These are phyloP conservation scores for Houttuynia cordata DNA, from an alignment of 164 flowering plant species.

Conservation along the genomic window DNA sequence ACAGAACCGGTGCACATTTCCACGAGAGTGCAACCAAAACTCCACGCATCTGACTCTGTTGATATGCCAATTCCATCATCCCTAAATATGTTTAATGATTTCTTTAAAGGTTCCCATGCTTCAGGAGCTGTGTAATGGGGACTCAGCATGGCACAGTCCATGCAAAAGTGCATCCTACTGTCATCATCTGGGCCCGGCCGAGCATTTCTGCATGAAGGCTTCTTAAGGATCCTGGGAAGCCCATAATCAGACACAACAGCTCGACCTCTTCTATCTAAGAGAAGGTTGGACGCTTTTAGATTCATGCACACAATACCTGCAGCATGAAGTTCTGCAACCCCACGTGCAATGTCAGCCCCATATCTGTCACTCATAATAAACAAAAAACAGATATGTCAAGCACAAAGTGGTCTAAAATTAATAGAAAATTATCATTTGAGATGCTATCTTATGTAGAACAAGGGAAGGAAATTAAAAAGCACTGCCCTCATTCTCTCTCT, in stretches of 20 bases:
- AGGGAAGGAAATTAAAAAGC: background rate
- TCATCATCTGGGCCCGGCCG: constrained; percentile 50
- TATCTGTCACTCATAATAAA: constrained; percentile 37
- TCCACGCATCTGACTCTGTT: constrained; percentile 97
- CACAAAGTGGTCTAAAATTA: background rate
- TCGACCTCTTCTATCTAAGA: constrained; percentile 75
- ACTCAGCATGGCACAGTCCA: constrained; percentile 93
- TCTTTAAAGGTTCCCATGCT: constrained; percentile 95
- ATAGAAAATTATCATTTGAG: too few species aligned
- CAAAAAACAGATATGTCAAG: background rate
- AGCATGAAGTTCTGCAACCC: constrained; percentile 98
- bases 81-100: constrained; percentile 79
- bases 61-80: constrained; percentile 94
- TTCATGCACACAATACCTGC: constrained; percentile 97
- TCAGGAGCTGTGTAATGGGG: constrained; percentile 97
- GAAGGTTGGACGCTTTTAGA: constrained; percentile 93
- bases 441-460: background rate
- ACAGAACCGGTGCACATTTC: constrained; percentile 99
- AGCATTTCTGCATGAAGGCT: constrained; percentile 68
- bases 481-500: too few species aligned
- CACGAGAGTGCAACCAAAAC: constrained; percentile 97
- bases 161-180: constrained; percentile 71
- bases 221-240: constrained; percentile 83
- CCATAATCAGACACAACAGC: constrained; percentile 98
- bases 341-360: constrained; percentile 97